Conservation (phyloP, 345 rosid species). For the Sonneratia alba region DNA sequence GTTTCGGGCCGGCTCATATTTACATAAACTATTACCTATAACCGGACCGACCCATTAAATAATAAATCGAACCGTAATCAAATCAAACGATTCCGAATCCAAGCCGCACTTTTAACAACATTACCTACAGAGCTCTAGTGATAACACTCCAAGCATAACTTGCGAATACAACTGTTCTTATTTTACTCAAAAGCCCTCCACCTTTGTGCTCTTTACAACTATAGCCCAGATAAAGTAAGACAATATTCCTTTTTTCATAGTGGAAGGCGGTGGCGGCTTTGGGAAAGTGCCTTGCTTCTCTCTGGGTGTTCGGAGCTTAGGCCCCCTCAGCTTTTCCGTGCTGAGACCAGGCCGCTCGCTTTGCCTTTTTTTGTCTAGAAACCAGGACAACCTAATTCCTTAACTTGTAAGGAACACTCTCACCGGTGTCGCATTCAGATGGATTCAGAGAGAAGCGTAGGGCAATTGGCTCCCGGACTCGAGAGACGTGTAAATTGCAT, state of each 20-base stretch:
- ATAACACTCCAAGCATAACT: conserved; percentile 12
- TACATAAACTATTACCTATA: no score
- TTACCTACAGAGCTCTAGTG: no score
- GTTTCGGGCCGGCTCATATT: no score
- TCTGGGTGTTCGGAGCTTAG: neutral
- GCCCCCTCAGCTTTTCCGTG: neutral
- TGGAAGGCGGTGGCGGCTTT: neutral
- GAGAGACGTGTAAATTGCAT: no score
- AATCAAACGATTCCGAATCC: no score
- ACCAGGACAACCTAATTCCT: neutral
- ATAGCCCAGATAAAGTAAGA: neutral
- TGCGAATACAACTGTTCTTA: conserved; percentile 13
- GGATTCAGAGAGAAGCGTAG: no score
- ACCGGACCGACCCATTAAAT: no score
- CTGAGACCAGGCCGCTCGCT: neutral
- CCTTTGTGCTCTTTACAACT: conserved; percentile 11
- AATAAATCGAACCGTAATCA: no score
- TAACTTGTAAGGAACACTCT: neutral
- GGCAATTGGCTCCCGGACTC: no score
- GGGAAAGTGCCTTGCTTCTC: conserved; percentile 18
- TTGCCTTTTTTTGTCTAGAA: neutral
- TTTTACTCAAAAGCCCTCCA: conserved; percentile 13
- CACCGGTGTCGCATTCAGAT: neutral
- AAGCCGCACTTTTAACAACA: no score
- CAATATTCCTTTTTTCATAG: neutral